Conservation (phyloP, 148 eudicot species). For the Rhododendron kiyosumense region DNA sequence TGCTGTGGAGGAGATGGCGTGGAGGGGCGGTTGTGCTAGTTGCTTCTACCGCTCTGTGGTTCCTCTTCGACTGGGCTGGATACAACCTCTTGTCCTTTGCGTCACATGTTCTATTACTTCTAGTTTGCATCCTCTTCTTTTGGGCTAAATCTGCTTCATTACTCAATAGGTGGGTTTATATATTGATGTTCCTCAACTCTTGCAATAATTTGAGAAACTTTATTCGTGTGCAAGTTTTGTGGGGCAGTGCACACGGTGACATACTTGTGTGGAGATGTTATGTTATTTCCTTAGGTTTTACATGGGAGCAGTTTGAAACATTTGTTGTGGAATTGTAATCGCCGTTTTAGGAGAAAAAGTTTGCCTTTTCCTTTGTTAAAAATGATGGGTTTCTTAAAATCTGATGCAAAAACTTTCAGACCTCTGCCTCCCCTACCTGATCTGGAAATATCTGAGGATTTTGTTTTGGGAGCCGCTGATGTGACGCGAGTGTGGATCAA, state of each 20-base stretch:
- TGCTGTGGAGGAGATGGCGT: conserved; percentile 68
- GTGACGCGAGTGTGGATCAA: conserved; percentile 52
- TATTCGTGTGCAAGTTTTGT: background rate
- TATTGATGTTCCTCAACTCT: background rate
- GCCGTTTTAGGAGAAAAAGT: background rate
- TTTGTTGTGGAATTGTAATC: background rate
- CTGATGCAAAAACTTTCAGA: conserved; percentile 29
- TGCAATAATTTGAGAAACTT: background rate
- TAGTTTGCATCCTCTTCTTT: conserved; percentile 68
- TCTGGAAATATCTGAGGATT: conserved; percentile 69
- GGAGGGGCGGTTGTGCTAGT: conserved; percentile 43
- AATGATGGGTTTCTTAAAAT: background rate
- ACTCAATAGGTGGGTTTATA: conserved; percentile 62
- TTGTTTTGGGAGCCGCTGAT: conserved; percentile 57
- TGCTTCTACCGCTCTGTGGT: conserved; percentile 55
- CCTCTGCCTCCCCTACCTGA: conserved; percentile 95
- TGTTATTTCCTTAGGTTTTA: background rate
- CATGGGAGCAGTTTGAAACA: conserved; percentile 6
- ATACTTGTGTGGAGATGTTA: background rate
- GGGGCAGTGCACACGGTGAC: background rate
- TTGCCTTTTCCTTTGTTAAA: background rate
- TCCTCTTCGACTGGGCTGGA: conserved; percentile 60
- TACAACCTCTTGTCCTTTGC: conserved; percentile 57
- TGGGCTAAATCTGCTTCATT: conserved; percentile 96
- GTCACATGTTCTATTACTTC: conserved; percentile 61